Conservation (phyloP, 306 rosid species). For the Casuarina equisetifolia region DNA sequence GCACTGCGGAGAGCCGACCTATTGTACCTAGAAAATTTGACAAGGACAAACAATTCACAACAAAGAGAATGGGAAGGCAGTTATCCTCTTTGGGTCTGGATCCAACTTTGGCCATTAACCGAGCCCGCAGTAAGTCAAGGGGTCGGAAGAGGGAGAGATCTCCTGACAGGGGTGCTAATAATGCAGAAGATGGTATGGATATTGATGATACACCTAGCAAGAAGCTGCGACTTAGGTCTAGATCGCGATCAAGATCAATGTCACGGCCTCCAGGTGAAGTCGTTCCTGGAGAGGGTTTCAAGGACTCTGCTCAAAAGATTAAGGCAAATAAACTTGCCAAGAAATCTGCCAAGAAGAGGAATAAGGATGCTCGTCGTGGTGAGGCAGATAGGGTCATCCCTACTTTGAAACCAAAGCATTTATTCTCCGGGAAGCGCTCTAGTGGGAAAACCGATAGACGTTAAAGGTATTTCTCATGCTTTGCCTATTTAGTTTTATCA, state of each 20-base stretch:
- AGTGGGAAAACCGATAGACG: slow-evolving; percentile 76
- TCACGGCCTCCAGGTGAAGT: slow-evolving; percentile 66
- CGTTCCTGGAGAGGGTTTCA: slow-evolving; percentile 82
- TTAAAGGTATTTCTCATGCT: slow-evolving; percentile 36
- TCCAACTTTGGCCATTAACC: slow-evolving; percentile 58
- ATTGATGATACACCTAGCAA: slow-evolving; percentile 70
- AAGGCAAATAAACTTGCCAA: slow-evolving; percentile 65
- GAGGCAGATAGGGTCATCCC: slow-evolving; percentile 94
- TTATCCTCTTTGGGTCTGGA: slow-evolving; percentile 69
- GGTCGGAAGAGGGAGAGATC: slow-evolving; percentile 84
- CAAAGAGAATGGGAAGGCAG: slow-evolving; percentile 85
- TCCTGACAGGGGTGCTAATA: slow-evolving; percentile 37
- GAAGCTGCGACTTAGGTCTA: slow-evolving; percentile 56
- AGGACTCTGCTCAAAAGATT: slow-evolving; percentile 67
- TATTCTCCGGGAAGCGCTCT: slow-evolving; percentile 77
- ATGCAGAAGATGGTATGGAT: slow-evolving; percentile 56
- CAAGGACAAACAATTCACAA: slow-evolving; percentile 59
- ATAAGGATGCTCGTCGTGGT: slow-evolving; percentile 82
- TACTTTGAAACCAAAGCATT: slow-evolving; percentile 71
- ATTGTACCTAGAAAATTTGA: slow-evolving; percentile 76
- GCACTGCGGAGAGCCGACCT: slow-evolving; percentile 85
- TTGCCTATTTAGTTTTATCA: not conserved
- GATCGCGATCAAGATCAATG: slow-evolving; percentile 54
- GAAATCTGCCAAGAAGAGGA: slow-evolving; percentile 68
- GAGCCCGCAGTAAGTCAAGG: slow-evolving; percentile 71